Base-by-base conservation (phyloP, 2,329 filamentous ascomycete genomes). In the Plectosphaerella plurivora region DNA sequence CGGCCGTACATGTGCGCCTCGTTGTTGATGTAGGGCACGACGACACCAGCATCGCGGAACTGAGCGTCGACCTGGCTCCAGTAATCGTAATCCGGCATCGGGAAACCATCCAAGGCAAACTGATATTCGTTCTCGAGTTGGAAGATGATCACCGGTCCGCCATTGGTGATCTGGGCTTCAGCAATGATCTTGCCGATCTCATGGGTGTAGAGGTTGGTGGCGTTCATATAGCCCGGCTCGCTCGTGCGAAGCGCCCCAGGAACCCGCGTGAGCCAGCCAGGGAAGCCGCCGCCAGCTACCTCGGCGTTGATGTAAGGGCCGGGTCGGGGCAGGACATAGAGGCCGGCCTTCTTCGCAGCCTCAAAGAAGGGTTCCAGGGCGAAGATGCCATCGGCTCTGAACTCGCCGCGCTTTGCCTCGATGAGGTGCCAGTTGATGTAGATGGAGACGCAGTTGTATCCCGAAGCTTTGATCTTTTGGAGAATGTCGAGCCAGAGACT, bases 121-220 rank as follows among this genome's bases (percentile, higher is more conserved):
- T 49, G 47, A 63, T 93, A 92, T 65, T 94, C 90, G 56, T 94
- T 95, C 65, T 95, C 90, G 0, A 88, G 86, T 65, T 95, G 90
- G 42, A 88, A 78, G 1, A 93, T 71, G 54, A 95, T 89, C 8
- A 95, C 78, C 0, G 89, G 89, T 0, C 90, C 90, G 0, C 88
- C 89, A 50, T 92, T 89, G 1, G 88, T 93, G 61, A 95, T 92
- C 61, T 94, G 89, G 1, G 82, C 84, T 51, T 84, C 81, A 4
- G 89, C 87, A 58, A 95, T 86, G 9, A 85, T 82, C 12, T 75
- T 75, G 24, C 79, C 81, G 47, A 92, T 77, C 22, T 49, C 47
- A 11, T 18, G 47, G 20, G 47, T 49, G 55, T 75, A 87, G 75
- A 83, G 82, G 50, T 88, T 77, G 0, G 87, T 91, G 0, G 88